Evolutionary conservation across 2,329 filamentous ascomycete species (phyloP).

Genomic region (Sclerotinia borealis): DNA sequence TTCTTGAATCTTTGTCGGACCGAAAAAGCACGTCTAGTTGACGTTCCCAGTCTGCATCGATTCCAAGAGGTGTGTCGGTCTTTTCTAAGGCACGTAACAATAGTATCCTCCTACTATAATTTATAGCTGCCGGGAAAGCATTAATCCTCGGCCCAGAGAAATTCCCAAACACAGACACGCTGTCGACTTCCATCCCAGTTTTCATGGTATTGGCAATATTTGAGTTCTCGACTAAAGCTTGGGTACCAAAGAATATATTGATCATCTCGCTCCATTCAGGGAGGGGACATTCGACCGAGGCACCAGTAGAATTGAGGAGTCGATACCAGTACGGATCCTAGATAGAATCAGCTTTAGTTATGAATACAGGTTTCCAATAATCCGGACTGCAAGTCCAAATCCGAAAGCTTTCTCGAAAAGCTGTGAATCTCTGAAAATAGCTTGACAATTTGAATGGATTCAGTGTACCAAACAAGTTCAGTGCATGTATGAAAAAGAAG

Average conservation of each 20-base stretch:
- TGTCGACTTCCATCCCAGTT: conserved; percentile 38
- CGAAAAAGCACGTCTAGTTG: conserved; percentile 68
- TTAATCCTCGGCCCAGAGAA: conserved; percentile 39
- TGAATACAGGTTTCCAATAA: neutral
- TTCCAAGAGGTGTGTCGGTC: conserved; percentile 31
- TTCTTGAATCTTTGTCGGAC: conserved; percentile 60
- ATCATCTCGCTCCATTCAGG: conserved; percentile 50
- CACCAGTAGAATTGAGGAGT: conserved; percentile 50
- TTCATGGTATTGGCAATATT: conserved; percentile 29
- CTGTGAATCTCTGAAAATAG: neutral
- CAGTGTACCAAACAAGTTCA: too few relatives aligned
- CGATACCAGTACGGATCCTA: conserved; percentile 60
- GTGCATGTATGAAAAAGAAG: neutral
- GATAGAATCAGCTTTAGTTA: conserved; percentile 3
- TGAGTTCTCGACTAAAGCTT: conserved; percentile 31
- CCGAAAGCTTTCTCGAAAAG: neutral
- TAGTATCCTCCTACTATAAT: conserved; percentile 59
- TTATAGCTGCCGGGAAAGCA: conserved; percentile 63
- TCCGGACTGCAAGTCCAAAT: neutral
- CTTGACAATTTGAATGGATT: neutral
- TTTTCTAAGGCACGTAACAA: conserved; percentile 45
- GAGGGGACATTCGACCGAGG: conserved; percentile 36
- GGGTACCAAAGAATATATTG: conserved; percentile 42
- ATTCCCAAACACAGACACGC: conserved; percentile 34
- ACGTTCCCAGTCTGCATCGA: conserved; percentile 80